phyloP scores from a whole-genome alignment of 352 stramenopile genomes.

The Globisporangium lucens region DNA sequence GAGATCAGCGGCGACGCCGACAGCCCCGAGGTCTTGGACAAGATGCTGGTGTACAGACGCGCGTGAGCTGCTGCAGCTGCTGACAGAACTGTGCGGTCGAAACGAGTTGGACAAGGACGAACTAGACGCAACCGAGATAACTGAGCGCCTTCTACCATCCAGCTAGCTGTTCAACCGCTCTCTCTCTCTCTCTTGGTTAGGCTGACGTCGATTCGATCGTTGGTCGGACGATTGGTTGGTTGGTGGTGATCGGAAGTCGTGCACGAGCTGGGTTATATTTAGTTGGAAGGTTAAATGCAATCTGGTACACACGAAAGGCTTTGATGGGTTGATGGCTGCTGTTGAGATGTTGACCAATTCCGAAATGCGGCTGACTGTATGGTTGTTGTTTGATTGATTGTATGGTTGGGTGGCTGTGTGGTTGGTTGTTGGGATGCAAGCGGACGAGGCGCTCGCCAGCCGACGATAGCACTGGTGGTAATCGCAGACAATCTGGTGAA shows the following conservation, averaged over 20 bases:
- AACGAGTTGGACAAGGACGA: conserved; percentile 3
- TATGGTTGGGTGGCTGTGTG: neutral
- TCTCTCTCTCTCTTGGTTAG: neutral
- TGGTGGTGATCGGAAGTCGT: conserved; percentile 10
- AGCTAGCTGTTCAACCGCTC: neutral
- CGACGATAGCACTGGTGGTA: neutral
- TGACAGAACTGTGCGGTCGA: conserved; percentile 6
- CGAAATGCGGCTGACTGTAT: neutral
- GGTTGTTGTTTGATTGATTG: conserved; percentile 1
- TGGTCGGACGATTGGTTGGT: conserved; percentile 8
- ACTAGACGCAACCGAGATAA: neutral
- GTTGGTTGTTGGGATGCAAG: neutral
- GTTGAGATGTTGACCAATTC: conserved; percentile 3
- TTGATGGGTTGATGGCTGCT: conserved; percentile 2
- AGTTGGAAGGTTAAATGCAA: conserved; percentile 55
- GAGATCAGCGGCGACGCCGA: conserved; percentile 71
- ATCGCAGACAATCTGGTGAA: neutral
- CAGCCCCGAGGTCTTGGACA: conserved; percentile 44
- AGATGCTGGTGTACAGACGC: conserved; percentile 69
- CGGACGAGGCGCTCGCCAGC: neutral
- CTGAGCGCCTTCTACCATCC: neutral
- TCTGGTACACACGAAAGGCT: conserved; percentile 29
- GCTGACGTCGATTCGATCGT: neutral
- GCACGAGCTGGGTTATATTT: conserved; percentile 63
- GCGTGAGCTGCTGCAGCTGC: conserved; percentile 14